A percentile compares a stretch with the other conserved stretches of the same genome.
Conservation (phyloP, 2,329 filamentous ascomycete genomes). For the Exophiala spinifera region DNA sequence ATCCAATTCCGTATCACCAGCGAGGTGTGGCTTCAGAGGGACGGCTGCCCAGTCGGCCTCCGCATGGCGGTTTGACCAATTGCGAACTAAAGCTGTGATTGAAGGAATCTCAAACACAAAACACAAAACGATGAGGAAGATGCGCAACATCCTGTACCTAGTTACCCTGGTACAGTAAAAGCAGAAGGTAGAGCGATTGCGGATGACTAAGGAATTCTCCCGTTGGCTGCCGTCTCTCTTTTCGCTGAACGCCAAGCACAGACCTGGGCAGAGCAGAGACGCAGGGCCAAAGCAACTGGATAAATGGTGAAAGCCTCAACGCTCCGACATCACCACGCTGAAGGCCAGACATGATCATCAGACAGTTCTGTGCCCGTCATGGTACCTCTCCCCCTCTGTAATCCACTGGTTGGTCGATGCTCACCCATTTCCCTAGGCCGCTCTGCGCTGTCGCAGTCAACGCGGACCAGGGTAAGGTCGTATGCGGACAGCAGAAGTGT, state of each 20-base stretch:
- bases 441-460: conserved; percentile 25
- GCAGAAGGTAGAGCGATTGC: too few species aligned
- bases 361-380: conserved; percentile 28
- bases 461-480: conserved; percentile 5
- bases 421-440: conserved; percentile 24
- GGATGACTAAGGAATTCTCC: neutral
- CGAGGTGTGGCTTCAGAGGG: neutral
- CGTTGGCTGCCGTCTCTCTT: neutral
- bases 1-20: conserved; percentile 7
- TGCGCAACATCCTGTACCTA: too few species aligned
- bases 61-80: neutral
- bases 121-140: neutral
- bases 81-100: neutral
- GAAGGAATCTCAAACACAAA: neutral
- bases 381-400: conserved; percentile 15
- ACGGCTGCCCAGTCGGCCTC: neutral
- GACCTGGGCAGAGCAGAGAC: too few species aligned
- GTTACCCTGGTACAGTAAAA: too few species aligned
- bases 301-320: neutral
- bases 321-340: neutral
- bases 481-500: conserved; percentile 22
- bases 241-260: neutral
- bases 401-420: neutral
- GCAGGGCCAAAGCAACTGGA: neutral
- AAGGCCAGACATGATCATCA: conserved; percentile 25